Base-by-base conservation (phyloP, 371 early-diverging fungal species). In the Fennellomyces sp. region DNA sequence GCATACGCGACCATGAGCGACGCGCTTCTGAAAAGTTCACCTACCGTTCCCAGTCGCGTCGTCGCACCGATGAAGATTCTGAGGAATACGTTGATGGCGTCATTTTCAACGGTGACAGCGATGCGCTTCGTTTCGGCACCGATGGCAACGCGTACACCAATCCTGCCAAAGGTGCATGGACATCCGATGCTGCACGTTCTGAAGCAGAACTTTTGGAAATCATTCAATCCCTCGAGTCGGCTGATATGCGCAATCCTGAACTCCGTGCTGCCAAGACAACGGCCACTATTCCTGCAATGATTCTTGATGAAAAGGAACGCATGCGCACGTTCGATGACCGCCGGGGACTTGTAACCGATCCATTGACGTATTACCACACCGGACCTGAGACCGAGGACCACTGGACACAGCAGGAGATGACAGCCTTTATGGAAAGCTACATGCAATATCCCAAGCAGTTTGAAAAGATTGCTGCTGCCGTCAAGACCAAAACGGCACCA, bases 381-480 rank as follows among this genome's bases (percentile, higher is more conserved):
- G 83, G 75, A 0, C 62, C 71, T 3, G 83, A 85, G 26, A 78
- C 81, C 0, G 82, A 78, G 2, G 88, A 88, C 63, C 66, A 72
- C 0, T 97, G 98, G 98, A 87, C 88, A 13, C 84, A 86, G 39
- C 81, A 85, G 60, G 97, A 97, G 67, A 85, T 85, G 21, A 84
- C 88, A 3, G 77, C 83, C 0, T 96, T 97, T 75, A 84, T 87
- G 56, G 78, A 86, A 54, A 83, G 86, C 10, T 91, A 94, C 50
- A 81, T 92, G 61, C 81, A 83, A 56, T 89, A 88, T 60, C 96
- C 96, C 0, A 97, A 97, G 67, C 89, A 92, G 69, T 97, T 97
- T 73, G 90, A 88, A 23, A 91, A 90, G 69, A 95, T 97, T 53
- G 84, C 96, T 0, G 70, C 77, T 5, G 81, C 80, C 11, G 60